Percentiles rank a stretch among this genome's conserved stretches.
These are phyloP conservation scores for Sporothrix brunneoviolacea DNA, from an alignment of 2,329 filamentous ascomycete species.

Conservation along the genomic window DNA sequence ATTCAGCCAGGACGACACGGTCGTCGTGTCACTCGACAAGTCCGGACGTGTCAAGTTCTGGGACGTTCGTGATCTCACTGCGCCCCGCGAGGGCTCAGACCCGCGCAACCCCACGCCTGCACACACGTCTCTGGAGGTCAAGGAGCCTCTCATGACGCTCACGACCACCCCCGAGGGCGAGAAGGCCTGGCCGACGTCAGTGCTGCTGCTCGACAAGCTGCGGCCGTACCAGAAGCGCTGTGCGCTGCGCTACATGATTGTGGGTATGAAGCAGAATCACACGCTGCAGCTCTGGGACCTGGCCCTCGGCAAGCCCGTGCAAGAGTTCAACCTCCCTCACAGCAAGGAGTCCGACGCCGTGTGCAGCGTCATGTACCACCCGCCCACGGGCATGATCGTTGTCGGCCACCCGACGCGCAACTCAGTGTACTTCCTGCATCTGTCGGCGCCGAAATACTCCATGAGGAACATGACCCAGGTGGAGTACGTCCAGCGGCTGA, in stretches of 20 bases:
- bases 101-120: slow-evolving; percentile 46
- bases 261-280: slow-evolving; percentile 98
- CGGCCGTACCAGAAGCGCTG: slow-evolving; percentile 85
- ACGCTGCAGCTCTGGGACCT: slow-evolving; percentile 98
- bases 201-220: slow-evolving; percentile 92
- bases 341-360: slow-evolving; percentile 96
- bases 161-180: slow-evolving; percentile 80
- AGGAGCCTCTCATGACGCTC: slow-evolving; percentile 78
- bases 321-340: slow-evolving; percentile 94
- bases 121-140: slow-evolving; percentile 64
- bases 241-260: slow-evolving; percentile 88
- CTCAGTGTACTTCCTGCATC: slow-evolving; percentile 92
- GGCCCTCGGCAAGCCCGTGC: slow-evolving; percentile 86
- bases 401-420: slow-evolving; percentile 95
- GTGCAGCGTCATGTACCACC: slow-evolving; percentile 93
- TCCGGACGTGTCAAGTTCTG: slow-evolving; percentile 95
- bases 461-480: slow-evolving; percentile 79
- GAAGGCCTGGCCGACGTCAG: slow-evolving; percentile 94
- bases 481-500: slow-evolving; percentile 73
- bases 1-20: slow-evolving; percentile 93
- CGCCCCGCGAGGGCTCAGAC: slow-evolving; percentile 45
- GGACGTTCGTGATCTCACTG: slow-evolving; percentile 79
- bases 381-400: slow-evolving; percentile 84
- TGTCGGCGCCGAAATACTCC: slow-evolving; percentile 90
- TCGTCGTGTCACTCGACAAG: slow-evolving; percentile 94